Evolutionary conservation across 805 yeast species (phyloP).

Genomic region (Blastobotrys peoriensis): DNA sequence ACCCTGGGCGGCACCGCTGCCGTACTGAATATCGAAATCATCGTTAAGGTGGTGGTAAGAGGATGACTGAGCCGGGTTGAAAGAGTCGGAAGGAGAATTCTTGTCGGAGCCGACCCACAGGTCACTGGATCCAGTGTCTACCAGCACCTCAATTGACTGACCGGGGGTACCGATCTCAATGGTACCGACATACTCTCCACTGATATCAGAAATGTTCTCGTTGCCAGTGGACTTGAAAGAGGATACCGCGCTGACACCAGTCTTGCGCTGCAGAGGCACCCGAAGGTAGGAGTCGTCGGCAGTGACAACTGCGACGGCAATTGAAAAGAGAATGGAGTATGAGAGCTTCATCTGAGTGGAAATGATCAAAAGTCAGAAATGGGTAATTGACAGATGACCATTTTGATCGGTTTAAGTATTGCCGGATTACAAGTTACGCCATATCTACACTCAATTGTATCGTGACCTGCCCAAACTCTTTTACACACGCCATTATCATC

Average conservation of each 20-base stretch:
- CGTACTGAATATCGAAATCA: slow-evolving; percentile 27
- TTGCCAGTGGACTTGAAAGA: neutral
- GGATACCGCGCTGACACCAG: neutral
- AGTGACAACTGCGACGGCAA: neutral
- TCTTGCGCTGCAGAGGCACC: neutral
- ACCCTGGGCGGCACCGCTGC: slow-evolving; percentile 49
- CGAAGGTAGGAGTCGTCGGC: neutral
- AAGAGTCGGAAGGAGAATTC: slow-evolving; percentile 25
- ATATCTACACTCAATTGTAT: no score
- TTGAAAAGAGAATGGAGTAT: neutral
- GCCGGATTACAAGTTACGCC: no score
- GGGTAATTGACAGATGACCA: no score
- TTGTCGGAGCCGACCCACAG: slow-evolving; percentile 36
- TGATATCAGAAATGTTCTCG: slow-evolving; percentile 1
- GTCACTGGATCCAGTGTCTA: slow-evolving; percentile 49
- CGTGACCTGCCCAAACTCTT: no score
- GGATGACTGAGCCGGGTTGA: slow-evolving; percentile 25
- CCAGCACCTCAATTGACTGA: slow-evolving; percentile 35
- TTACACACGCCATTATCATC: no score
- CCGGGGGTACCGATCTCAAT: slow-evolving; percentile 39
- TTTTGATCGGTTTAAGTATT: no score
- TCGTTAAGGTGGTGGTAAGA: slow-evolving; percentile 21
- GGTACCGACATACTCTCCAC: slow-evolving; percentile 10
- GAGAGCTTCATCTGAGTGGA: neutral
- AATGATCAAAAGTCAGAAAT: no score